Conservation (phyloP, 225 moss, liverwort and hornwort genomes). For the Anthoceros angustus region DNA sequence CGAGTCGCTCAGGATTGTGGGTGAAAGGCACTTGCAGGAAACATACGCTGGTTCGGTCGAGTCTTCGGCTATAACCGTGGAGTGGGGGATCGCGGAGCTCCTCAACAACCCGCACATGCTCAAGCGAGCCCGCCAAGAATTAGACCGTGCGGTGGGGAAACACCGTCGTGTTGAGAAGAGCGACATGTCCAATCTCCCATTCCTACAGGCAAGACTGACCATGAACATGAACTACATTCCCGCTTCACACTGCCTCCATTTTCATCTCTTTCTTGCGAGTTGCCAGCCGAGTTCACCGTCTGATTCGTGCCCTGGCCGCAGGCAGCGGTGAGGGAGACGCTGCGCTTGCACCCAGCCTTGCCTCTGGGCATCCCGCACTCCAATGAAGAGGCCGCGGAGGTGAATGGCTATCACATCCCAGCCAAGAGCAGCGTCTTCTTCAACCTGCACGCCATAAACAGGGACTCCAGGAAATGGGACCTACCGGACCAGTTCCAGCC, state of each 20-base stretch:
- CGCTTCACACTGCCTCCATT: no score
- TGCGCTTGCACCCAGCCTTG: neutral
- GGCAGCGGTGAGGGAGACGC: neutral
- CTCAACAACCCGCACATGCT: neutral
- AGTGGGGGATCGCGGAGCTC: neutral
- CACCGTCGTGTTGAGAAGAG: neutral
- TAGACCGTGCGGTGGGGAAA: neutral
- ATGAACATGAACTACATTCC: neutral
- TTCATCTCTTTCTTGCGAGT: neutral
- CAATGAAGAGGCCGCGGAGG: neutral
- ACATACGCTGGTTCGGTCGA: neutral
- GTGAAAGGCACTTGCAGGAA: neutral
- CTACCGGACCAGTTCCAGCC: neutral
- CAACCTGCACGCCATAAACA: neutral
- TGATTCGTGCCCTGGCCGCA: neutral
- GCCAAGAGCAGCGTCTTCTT: neutral
- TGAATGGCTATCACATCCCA: neutral
- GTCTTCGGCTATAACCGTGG: neutral
- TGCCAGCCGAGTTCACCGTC: neutral
- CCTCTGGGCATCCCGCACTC: neutral
- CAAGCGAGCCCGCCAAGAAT: neutral
- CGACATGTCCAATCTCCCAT: neutral
- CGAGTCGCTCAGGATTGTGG: neutral
- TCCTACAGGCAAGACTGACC: neutral
- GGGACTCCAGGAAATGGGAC: neutral